A percentile compares a stretch with the other conserved stretches of the same genome.
phyloP scores from a whole-genome alignment of 208 protist genomes.

The Naegleria gruberi region DNA sequence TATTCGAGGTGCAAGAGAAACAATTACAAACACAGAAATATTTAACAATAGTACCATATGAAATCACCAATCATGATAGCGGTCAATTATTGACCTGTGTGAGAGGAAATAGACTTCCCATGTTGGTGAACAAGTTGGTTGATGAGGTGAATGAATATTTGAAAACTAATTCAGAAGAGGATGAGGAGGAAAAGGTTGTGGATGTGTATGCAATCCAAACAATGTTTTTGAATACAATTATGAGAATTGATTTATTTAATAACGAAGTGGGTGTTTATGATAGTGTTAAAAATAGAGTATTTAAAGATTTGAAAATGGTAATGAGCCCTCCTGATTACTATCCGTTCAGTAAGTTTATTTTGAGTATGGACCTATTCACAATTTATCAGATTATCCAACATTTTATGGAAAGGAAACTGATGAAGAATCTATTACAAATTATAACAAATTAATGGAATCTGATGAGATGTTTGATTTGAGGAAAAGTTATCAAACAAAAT shows the following conservation, averaged over 20 bases:
- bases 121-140: neutral
- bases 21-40: neutral
- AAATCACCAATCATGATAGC: neutral
- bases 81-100: neutral
- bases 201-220: neutral
- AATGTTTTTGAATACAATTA: neutral
- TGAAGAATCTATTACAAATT: neutral
- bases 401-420: neutral
- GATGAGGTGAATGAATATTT: neutral
- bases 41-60: neutral
- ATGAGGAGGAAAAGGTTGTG: neutral
- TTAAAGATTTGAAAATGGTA: neutral
- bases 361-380: neutral
- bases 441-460: conserved; percentile 12
- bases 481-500: neutral
- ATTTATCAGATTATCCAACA: neutral
- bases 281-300: neutral
- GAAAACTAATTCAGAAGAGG: neutral
- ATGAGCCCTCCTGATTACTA: neutral
- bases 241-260: neutral
- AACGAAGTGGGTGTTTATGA: neutral
- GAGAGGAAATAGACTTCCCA: neutral
- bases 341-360: neutral
- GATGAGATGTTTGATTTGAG: neutral
- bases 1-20: neutral